A percentile compares a stretch with the other conserved stretches of the same genome.
Evolutionary conservation across 306 rosid genomes (phyloP).

Genomic region (Quercus cerris): DNA sequence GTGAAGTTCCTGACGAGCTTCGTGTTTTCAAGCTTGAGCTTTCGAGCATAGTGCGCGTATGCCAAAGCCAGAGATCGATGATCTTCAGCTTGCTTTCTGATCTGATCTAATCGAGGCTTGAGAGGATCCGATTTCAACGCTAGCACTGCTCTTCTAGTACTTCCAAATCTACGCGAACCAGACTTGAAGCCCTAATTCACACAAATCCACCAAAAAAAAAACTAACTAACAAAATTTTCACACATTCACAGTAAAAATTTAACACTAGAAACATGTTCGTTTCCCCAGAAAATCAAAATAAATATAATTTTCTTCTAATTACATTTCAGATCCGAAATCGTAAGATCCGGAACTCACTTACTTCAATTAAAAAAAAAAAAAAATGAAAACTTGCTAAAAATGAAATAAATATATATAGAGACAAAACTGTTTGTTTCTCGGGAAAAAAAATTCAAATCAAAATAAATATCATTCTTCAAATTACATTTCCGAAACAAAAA

Average conservation of each 20-base stretch:
- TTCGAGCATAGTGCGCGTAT: constrained; percentile 78
- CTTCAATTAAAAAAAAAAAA: too few relatives aligned
- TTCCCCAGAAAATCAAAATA: not conserved
- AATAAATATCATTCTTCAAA: too few relatives aligned
- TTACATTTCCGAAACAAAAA: too few relatives aligned
- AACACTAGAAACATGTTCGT: not conserved
- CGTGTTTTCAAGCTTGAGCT: constrained; percentile 86
- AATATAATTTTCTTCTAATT: too few relatives aligned
- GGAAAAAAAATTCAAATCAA: too few relatives aligned
- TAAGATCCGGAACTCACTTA: too few relatives aligned
- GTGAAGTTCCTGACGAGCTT: constrained; percentile 83
- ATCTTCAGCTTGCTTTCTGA: constrained; percentile 92
- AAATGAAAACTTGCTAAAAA: too few relatives aligned
- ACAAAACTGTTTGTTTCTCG: too few relatives aligned
- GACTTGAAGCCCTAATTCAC: constrained; percentile 50
- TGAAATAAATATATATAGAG: too few relatives aligned
- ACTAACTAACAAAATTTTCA: not conserved
- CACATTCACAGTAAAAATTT: not conserved
- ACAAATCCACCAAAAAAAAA: constrained; percentile 3
- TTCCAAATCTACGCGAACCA: constrained; percentile 40
- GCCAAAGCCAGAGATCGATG: constrained; percentile 70
- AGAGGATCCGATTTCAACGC: constrained; percentile 85
- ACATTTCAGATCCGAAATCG: too few relatives aligned
- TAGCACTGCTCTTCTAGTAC: constrained; percentile 59
- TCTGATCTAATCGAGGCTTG: constrained; percentile 87